phyloP scores from a whole-genome alignment of 345 rosid genomes.

The Schrenkiella parvula region DNA sequence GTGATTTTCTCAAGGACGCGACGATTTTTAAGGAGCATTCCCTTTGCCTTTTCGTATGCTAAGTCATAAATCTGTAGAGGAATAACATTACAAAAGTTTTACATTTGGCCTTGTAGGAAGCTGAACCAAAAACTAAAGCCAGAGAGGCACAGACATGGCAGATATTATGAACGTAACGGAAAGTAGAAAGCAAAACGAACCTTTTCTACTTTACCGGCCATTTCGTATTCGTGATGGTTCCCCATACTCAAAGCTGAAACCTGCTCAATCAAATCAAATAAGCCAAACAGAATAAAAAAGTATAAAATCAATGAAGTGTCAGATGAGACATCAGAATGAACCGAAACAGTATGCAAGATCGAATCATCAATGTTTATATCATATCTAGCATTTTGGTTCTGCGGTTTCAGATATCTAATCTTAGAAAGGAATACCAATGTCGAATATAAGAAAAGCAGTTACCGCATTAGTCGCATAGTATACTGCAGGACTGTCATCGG shows the following conservation, averaged over 20 bases:
- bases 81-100: conserved; percentile 9
- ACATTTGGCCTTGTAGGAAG: no score
- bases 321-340: conserved; percentile 11
- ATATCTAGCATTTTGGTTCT: conserved; percentile 2
- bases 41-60: conserved; percentile 74
- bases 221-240: conserved; percentile 69
- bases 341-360: background rate
- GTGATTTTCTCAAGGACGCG: conserved; percentile 79
- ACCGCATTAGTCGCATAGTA: conserved; percentile 77
- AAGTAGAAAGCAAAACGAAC: conserved; percentile 33
- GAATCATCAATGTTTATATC: background rate
- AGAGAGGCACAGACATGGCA: conserved; percentile 3
- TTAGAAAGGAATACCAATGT: conserved; percentile 1
- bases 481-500: conserved; percentile 87
- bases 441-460: conserved; percentile 26
- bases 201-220: conserved; percentile 90
- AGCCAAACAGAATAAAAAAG: conserved; percentile 4
- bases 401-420: background rate
- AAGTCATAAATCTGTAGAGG: conserved; percentile 65
- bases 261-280: conserved; percentile 36
- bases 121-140: no score
- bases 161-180: background rate
- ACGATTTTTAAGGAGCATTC: conserved; percentile 67
- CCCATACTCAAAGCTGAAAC: conserved; percentile 84
- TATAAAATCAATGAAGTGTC: background rate